Evolutionary conservation across 2,329 filamentous ascomycete genomes (phyloP), one percentile per base, ranked within the genome.

Genomic region (Fusarium metavorans): DNA sequence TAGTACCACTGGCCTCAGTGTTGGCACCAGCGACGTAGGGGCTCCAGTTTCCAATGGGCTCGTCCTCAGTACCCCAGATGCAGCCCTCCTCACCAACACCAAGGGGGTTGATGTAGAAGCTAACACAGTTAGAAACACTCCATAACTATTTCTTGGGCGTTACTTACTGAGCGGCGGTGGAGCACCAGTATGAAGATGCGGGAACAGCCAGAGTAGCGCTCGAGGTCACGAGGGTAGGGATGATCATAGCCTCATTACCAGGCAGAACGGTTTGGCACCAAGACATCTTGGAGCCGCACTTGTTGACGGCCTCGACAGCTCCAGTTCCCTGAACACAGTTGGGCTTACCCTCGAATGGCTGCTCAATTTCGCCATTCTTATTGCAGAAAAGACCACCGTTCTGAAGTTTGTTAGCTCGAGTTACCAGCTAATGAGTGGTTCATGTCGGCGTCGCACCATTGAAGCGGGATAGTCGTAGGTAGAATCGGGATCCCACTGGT

Each of bases 201-300:
- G 94, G 94, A 39, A 95, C 93, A 59, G 94, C 93, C 64, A 96
- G 85, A 34, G 87, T 88, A n/a, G 86, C 85, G 11, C 81, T 82
- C 71, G 86, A 84, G 25, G 86, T 79, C 56, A 95, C 91, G 72
- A 91, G 82, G n/a, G 93, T 95, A 18, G 93, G 93, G 77, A 95
- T 95, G 76, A 95, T 86, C 93, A 95, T 95, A 70, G 92, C 92
- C 84, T 95, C 93, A 78, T 94, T 92, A 59, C 93, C 93, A 20
- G 93, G 93, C 70, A 95, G 83, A 16, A 95, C 92, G 6, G 93
- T 95, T 83, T 95, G 93, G 83, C 93, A 95, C 83, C 93, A 94
- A 4, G 93, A 90, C 64, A 95, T 88, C 16, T 87, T 79, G 39
- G 85, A 84, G 52, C 89, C 88, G 71, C 88, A 89, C 76, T 92